Base-by-base conservation (phyloP, 768 basidiomycete genomes). In the Trametes elegans region DNA sequence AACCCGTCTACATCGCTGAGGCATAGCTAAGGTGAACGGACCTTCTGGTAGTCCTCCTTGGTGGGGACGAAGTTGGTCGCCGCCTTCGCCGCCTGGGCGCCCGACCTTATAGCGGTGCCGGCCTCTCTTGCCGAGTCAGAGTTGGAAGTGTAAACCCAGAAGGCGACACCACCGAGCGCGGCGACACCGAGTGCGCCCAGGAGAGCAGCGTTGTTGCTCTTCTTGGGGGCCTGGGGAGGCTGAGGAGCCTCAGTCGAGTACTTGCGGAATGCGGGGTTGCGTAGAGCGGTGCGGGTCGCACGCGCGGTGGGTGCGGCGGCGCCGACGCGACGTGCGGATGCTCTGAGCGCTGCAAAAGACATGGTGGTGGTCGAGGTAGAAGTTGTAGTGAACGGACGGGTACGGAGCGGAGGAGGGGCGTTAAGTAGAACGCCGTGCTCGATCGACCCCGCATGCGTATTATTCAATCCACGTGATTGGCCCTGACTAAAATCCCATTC, bases 1-100 rank as follows among this genome's bases (percentile, higher is more conserved):
- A 18, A 23, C 23, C 19, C 38, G 27, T n/a, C 7, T 36, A 36
- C 24, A 40, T 47, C 16, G 10, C 1, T 13, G 7, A 24, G 49
- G 5, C 1, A 14, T 16, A 10, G 21, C 39, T 7, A 13, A 11
- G 13, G 14, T 23, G 39, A 7, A 46, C 71, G 9, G 28, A 85
- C 89, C 82, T 96, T 93, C 70, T 92, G 88, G 68, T 95, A 97
- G 66, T 97, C 95, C 48, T 84, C 84, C 74, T 88, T 83, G 34
- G 83, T 78, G 19, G 90, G 88, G 11, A 80, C 79, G 68, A 93
- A 86, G 56, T 88, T 87, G 36, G 81, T 75, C 29, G 77, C 81
- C 53, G 75, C 82, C 68, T 86, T 90, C 13, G 77, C 79, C 21
- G 75, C 65, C 72, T 90, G 85, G 3, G 77, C 73, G 13, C 78